Evolutionary conservation across 768 basidiomycete species (phyloP).

Genomic region (Pleurotus giganteus): DNA sequence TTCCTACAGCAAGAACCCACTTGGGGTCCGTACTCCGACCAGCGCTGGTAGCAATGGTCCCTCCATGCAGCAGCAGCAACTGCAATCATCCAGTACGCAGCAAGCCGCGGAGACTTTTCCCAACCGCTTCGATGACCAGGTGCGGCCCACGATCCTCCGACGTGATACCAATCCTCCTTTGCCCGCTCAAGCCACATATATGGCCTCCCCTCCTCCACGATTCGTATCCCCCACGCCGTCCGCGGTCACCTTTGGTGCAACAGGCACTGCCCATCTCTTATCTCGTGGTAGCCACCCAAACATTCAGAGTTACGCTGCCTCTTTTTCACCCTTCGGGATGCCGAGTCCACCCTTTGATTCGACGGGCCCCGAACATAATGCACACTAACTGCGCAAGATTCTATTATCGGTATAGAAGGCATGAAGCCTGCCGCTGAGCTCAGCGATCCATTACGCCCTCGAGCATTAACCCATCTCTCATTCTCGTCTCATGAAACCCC

Average conservation of each 20-base stretch:
- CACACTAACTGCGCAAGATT: background rate
- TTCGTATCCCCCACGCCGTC: constrained; percentile 40
- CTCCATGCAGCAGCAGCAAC: constrained; percentile 42
- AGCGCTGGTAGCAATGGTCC: constrained; percentile 43
- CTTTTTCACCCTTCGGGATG: constrained; percentile 5
- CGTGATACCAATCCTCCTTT: constrained; percentile 21
- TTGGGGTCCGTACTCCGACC: constrained; percentile 86
- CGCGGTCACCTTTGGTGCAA: constrained; percentile 11
- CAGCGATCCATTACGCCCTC: constrained; percentile 22
- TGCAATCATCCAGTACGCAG: constrained; percentile 24
- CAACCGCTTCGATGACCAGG: constrained; percentile 13
- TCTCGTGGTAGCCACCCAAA: constrained; percentile 5
- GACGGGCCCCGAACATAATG: background rate
- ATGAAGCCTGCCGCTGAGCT: constrained; percentile 18
- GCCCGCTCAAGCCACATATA: constrained; percentile 22
- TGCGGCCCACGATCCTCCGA: constrained; percentile 21
- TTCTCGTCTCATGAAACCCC: constrained; percentile 33
- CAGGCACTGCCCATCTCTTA: background rate
- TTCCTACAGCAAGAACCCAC: constrained; percentile 97
- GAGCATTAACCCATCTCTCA: constrained; percentile 29
- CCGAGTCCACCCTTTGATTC: constrained; percentile 5
- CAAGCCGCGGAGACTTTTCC: constrained; percentile 13
- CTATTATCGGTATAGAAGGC: background rate
- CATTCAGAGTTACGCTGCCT: background rate
- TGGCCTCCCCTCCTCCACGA: constrained; percentile 45